A percentile compares a stretch with the other conserved stretches of the same genome.
These are phyloP conservation scores for Epipyxis sp. DNA, from an alignment of 108 stramenopile species.

Conservation along the genomic window DNA sequence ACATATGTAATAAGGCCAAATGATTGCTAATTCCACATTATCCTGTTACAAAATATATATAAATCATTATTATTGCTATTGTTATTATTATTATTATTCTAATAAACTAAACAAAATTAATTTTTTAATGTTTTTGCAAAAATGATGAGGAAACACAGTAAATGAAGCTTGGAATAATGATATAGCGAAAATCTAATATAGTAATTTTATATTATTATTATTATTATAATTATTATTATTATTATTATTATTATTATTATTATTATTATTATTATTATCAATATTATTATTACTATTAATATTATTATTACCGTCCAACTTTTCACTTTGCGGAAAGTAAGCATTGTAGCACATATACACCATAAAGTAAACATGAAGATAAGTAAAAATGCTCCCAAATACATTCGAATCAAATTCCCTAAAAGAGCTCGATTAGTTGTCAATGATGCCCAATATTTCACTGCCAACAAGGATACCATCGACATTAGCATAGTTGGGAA, in stretches of 20 bases:
- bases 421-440: slow-evolving; percentile 2
- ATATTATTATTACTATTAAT: too few relatives aligned
- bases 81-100: too few relatives aligned
- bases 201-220: too few relatives aligned
- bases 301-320: not conserved
- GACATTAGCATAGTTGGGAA: not conserved
- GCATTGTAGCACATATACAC: not conserved
- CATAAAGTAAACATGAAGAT: slow-evolving; percentile 1
- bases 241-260: too few relatives aligned
- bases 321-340: not conserved
- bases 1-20: slow-evolving; percentile 12
- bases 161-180: too few relatives aligned
- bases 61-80: too few relatives aligned
- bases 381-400: not conserved
- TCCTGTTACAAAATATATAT: not conserved
- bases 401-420: not conserved
- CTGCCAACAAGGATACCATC: not conserved
- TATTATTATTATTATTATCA: too few relatives aligned
- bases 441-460: slow-evolving; percentile 10
- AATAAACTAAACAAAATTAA: too few relatives aligned
- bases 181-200: too few relatives aligned
- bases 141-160: too few relatives aligned
- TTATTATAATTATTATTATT: too few relatives aligned
- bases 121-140: too few relatives aligned
- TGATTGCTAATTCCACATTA: not conserved